A percentile compares a stretch with the other conserved stretches of the same genome.
These are phyloP conservation scores for Ceraceosorus guamensis DNA, from an alignment of 1,284 basidiomycete genomes.

Conservation along the genomic window DNA sequence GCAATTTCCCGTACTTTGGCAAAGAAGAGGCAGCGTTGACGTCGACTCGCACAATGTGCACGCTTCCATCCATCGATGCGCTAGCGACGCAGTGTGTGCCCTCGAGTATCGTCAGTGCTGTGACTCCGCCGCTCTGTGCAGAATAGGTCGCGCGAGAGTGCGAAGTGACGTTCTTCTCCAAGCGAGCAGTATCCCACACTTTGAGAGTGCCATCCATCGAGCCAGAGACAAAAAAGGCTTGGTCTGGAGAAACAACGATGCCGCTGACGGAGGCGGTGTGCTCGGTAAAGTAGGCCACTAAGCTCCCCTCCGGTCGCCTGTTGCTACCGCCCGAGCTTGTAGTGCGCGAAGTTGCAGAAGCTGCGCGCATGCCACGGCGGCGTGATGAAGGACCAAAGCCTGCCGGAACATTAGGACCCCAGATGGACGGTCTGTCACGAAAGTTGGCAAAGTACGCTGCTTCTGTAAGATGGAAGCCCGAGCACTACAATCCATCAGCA, in stretches of 20 bases:
- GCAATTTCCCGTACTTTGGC: constrained; percentile 49
- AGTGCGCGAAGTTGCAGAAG: not conserved
- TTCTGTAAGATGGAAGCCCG: constrained; percentile 4
- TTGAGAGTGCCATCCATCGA: constrained; percentile 72
- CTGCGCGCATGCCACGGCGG: constrained; percentile 7
- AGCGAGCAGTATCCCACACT: constrained; percentile 70
- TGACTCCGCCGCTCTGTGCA: constrained; percentile 47
- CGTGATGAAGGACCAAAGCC: constrained; percentile 9
- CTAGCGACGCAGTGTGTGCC: constrained; percentile 50
- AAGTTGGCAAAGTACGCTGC: constrained; percentile 30
- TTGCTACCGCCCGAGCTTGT: constrained; percentile 21
- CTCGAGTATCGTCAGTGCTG: constrained; percentile 44
- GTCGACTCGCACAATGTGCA: constrained; percentile 50
- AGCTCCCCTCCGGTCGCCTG: constrained; percentile 34
- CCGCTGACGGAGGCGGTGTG: constrained; percentile 57
- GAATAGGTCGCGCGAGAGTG: constrained; percentile 49
- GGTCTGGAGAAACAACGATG: constrained; percentile 82
- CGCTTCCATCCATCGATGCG: constrained; percentile 48
- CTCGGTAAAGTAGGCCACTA: constrained; percentile 51
- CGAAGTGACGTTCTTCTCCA: constrained; percentile 65
- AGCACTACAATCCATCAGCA: no score
- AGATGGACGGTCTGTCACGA: constrained; percentile 22
- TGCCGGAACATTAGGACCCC: constrained; percentile 18
- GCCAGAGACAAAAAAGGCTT: constrained; percentile 82
- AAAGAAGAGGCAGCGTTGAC: constrained; percentile 34